A percentile compares a stretch with the other conserved stretches of the same genome.
Conservation (phyloP, 192 early-diverging fungal species). For the Dissophora globulifera region DNA sequence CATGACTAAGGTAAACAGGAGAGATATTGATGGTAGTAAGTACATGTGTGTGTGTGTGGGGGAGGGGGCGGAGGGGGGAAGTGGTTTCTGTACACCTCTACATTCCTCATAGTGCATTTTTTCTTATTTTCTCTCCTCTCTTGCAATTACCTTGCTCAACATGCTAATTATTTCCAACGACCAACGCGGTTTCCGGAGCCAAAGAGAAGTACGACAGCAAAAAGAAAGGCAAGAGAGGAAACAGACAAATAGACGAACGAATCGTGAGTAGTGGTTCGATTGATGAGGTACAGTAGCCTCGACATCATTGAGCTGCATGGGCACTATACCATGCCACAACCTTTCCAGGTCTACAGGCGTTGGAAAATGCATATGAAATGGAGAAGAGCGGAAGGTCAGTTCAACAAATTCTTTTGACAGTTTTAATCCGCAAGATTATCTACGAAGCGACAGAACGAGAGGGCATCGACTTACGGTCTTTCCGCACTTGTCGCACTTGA, state of each 20-base stretch:
- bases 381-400: too few species aligned
- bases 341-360: constrained; percentile 36
- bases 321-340: constrained; percentile 35
- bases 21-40: too few species aligned
- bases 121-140: too few species aligned
- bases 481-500: constrained; percentile 42
- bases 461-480: constrained; percentile 25
- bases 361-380: neutral
- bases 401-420: too few species aligned
- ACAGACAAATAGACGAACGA: neutral
- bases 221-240: neutral
- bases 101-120: neutral
- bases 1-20: too few species aligned
- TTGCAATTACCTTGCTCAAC: constrained; percentile 40
- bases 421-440: too few species aligned
- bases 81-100: neutral
- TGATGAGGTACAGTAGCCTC: neutral
- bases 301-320: neutral
- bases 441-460: neutral
- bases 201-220: too few species aligned
- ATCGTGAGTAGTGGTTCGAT: too few species aligned
- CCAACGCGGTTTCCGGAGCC: neutral
- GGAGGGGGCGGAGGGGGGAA: neutral
- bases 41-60: neutral
- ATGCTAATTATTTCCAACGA: constrained; percentile 10